A percentile compares a stretch with the other conserved stretches of the same genome.
Evolutionary conservation across 305 asterid species (phyloP).

Genomic region (Plantago coronopus): DNA sequence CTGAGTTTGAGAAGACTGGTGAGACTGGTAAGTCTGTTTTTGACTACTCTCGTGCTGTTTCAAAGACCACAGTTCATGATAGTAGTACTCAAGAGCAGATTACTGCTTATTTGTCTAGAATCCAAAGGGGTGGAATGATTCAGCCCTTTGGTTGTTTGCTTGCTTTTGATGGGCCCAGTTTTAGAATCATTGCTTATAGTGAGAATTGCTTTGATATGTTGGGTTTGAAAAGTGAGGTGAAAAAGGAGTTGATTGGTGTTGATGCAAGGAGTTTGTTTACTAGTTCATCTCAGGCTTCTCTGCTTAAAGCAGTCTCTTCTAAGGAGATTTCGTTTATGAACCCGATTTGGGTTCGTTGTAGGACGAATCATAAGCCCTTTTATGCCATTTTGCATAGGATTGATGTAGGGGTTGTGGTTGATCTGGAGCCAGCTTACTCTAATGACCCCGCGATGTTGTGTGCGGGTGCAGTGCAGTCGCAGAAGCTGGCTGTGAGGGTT

Average conservation of each 20-base stretch:
- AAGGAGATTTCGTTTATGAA: slow-evolving; percentile 50
- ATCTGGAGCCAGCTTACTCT: slow-evolving; percentile 58
- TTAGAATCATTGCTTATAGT: slow-evolving; percentile 42
- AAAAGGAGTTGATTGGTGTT: slow-evolving; percentile 33
- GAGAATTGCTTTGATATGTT: slow-evolving; percentile 54
- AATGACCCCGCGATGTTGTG: slow-evolving; percentile 41
- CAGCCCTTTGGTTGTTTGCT: slow-evolving; percentile 72
- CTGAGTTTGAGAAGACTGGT: slow-evolving; percentile 44
- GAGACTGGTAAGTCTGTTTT: slow-evolving; percentile 44
- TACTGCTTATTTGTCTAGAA: slow-evolving; percentile 40
- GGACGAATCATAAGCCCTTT: slow-evolving; percentile 37
- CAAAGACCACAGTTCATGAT: slow-evolving; percentile 7
- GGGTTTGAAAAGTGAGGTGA: slow-evolving; percentile 31
- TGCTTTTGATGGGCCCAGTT: slow-evolving; percentile 40
- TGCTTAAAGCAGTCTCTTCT: slow-evolving; percentile 34
- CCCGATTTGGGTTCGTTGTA: slow-evolving; percentile 56
- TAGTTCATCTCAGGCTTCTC: slow-evolving; percentile 33
- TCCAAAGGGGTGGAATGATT: slow-evolving; percentile 66
- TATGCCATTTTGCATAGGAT: slow-evolving; percentile 67
- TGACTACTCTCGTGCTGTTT: slow-evolving; percentile 40
- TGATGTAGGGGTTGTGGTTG: slow-evolving; percentile 63
- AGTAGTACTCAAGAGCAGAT: slow-evolving; percentile 31
- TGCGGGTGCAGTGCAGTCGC: slow-evolving; percentile 50
- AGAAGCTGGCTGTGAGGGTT: slow-evolving; percentile 49
- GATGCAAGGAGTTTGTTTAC: slow-evolving; percentile 58